Base-by-base conservation (phyloP, 805 yeast genomes). In the Candida pseudoglaebosa region DNA sequence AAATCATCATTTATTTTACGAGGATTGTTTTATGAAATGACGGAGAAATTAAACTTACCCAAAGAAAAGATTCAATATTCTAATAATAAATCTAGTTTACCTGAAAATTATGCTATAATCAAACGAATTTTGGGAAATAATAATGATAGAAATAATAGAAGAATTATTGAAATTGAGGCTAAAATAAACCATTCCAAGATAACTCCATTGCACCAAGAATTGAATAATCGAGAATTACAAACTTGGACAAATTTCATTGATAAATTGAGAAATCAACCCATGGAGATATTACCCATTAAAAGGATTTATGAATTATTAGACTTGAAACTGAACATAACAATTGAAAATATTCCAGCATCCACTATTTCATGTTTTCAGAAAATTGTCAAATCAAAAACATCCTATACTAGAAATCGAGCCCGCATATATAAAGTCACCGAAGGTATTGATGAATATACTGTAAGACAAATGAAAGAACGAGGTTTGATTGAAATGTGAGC, bases 31-130 rank as follows among this genome's bases (percentile, higher is more conserved):
- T 41, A 48, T 30, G 54, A 52, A 20, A 43, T 47, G 17, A 41
- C 42, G 3, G 16, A 24, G 16, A 35, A 32, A n/a, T 38, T 50
- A n/a, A 30, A 31, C 4, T 37, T 53, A 13, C 53, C 54, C 1
- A 29, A 24, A 3, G 53, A 48, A 16, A 14, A 26, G 12, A 29
- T 36, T 2, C 22, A 37, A 4, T 41, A 43, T 32, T 41, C 30
- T 24, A 18, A 20, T 7, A 14, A 35, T 13, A 38, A 22, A 32
- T 6, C 29, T 29, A 10, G 40, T 18, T 19, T 39, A 4, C 45
- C 52, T 2, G 56, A 53, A 35, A 46, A 45, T 32, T 50, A 43
- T 32, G 43, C 44, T 21, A 50, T 48, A n/a, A 37, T 53, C 28
- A 37, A 44, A 28, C 39, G 45, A 36, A 38, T 44, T 4, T 42